Base-by-base conservation (phyloP, 2,329 filamentous ascomycete species). In the Scedosporium aurantiacum region DNA sequence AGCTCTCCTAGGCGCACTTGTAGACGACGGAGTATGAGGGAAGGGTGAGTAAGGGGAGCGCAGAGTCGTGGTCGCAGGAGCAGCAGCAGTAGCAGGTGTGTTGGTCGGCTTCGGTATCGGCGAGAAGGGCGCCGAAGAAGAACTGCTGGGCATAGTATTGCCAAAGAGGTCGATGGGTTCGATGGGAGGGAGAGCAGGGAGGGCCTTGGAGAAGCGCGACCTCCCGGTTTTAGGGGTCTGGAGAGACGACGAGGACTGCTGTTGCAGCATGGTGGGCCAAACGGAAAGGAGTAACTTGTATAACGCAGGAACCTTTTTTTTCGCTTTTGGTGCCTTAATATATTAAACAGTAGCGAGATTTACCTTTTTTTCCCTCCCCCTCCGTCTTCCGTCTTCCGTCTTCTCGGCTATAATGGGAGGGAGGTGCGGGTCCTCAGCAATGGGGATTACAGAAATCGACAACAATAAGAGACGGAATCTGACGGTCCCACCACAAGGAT, bases 191-290 rank as follows among this genome's bases (percentile, higher is more conserved):
- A 79, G 78, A 61, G 75, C 73, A 40, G 81, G 82, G 65, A 84
- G 73, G 40, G 80, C 81, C 72, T 84, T 84, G 68, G 81, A 83
- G 72, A 81, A 82, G 69, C 81, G 80, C 66, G 81, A 83, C 61
- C 75, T 73, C 66, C 79, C 79, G 64, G 68, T 70, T 68, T 69
- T 72, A 16, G 71, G 70, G 50, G 70, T 69, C 61, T 63, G 68
- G 66, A 62, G 71, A 68, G 60, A 61, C 45, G 63, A 63, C 63
- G 63, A 54, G 12, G 50, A 54, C 50, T 54, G 50, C 3, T 23
- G 63, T 61, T 52, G 56, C 41, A 64, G 47, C 65, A 64, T 64
- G 40, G 52, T 63, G 61, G 41, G 40, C 57, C 18, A 57, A 23
- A 27, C 18, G 23, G n/a, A 54, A 27, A 54, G 14, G 50, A 54